phyloP scores from a whole-genome alignment of 208 protist genomes.

The Trypanosoma theileri region DNA sequence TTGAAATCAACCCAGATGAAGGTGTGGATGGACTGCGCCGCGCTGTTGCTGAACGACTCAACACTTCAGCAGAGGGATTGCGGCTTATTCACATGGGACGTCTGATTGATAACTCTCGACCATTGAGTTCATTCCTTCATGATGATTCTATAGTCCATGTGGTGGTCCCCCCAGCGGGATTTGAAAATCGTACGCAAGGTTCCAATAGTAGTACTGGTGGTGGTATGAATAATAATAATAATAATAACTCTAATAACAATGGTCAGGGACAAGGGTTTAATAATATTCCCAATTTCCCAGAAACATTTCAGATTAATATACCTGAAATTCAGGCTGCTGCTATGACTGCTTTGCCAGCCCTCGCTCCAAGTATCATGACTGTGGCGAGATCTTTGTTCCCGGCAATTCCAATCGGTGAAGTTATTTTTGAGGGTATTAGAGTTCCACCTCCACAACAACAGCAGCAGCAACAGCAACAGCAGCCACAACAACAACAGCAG shows the following conservation, averaged over 20 bases:
- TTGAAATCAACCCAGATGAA: constrained; percentile 40
- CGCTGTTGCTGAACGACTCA: constrained; percentile 31
- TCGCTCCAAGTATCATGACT: background rate
- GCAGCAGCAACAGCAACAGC: constrained; percentile 16
- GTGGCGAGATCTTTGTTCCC: no score
- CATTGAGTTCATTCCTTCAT: constrained; percentile 30
- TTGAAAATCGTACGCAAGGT: no score
- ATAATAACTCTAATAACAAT: constrained; percentile 17
- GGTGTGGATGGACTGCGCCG: constrained; percentile 48
- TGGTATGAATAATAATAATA: constrained; percentile 12
- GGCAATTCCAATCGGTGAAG: background rate
- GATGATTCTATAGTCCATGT: constrained; percentile 29
- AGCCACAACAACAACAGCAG: constrained; percentile 7
- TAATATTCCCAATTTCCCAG: background rate
- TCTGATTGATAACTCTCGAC: constrained; percentile 29
- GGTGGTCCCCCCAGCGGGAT: constrained; percentile 4
- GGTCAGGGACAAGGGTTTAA: background rate
- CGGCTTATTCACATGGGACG: constrained; percentile 33
- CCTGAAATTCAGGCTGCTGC: background rate
- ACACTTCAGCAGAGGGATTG: constrained; percentile 27
- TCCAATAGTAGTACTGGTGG: background rate
- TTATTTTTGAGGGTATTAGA: background rate
- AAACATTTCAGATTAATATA: background rate
- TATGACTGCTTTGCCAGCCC: background rate
- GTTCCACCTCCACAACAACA: constrained; percentile 11